Base-by-base conservation (phyloP, 345 rosid species). In the Citrus mangshanensis region DNA sequence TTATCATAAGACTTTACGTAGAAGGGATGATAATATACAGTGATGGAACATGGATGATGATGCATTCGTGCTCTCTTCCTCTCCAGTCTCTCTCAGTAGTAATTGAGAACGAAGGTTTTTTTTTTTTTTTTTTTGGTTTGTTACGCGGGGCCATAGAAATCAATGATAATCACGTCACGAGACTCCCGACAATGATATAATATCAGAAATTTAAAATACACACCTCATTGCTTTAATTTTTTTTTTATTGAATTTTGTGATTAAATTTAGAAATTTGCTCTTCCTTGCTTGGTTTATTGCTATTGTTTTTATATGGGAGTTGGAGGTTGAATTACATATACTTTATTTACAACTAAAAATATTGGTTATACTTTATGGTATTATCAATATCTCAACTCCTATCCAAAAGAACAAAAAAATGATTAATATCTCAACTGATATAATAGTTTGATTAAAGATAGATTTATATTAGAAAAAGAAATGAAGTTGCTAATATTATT, bases 161-260 rank as follows among this genome's bases (percentile, higher is more conserved):
- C 72, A 81, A 84, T 83, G 82, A 73, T 72, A 76, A 82, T 81
- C 88, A 85, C 88, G 88, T 81, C 88, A 85, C 88, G 88, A 84
- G 88, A 84, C 65, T 84, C 85, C 77, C 85, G 88, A 84, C 82
- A 80, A 63, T 71, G 89, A 85, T 79, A 84, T 82, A 51, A 78
- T 34, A 49, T 10, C 34, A 56, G 18, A 46, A 46, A 12, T 13
- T n/a, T n/a, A 68, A 9, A 40, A 12, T 63, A 58, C 1, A 18
- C 59, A 6, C 3, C 40, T 65, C 34, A 22, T 74, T 16, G 28
- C 38, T 51, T 73, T 6, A 42, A 34, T 14, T 13, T 46, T 38
- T 19, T 19, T 65, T 19, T 5, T 0, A 34, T 72, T 42, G 8
- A 73, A 73, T 63, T 74, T 66, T 59, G 35, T 54, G 16, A 38